These are phyloP conservation scores for Ogataea degrootiae DNA, from an alignment of 805 yeast genomes.

Conservation along the genomic window DNA sequence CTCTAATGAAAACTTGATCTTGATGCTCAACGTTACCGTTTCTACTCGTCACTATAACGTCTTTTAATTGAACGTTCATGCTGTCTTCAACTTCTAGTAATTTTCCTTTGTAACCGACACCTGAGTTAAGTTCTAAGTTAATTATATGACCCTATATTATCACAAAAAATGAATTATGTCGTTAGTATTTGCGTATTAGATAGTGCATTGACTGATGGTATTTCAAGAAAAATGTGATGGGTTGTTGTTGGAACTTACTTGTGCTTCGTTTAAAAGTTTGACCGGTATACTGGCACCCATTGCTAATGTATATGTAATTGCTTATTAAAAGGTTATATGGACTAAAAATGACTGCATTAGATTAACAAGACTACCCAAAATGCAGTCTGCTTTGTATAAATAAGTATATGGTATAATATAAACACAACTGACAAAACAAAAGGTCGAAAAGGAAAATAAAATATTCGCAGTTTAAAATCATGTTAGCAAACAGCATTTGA, in stretches of 20 bases:
- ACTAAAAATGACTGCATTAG: neutral
- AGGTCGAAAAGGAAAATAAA: neutral
- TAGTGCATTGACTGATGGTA: neutral
- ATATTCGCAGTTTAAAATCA: neutral
- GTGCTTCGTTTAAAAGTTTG: constrained; percentile 80
- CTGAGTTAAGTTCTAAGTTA: constrained; percentile 76
- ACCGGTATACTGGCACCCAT: constrained; percentile 79
- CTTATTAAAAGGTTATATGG: neutral
- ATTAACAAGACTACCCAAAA: neutral
- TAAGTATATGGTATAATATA: neutral
- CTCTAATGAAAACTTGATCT: constrained; percentile 86
- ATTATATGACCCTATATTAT: constrained; percentile 68
- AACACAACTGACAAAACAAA: neutral
- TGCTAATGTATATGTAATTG: neutral
- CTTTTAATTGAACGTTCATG: constrained; percentile 85
- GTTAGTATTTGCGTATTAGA: neutral
- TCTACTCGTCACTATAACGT: constrained; percentile 71
- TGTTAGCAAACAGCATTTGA: too few species aligned
- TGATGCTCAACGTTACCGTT: constrained; percentile 73
- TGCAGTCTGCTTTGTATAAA: too few species aligned
- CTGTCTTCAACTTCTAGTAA: constrained; percentile 83
- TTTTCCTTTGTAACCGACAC: constrained; percentile 85
- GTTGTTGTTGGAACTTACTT: constrained; percentile 29
- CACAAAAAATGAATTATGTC: neutral
- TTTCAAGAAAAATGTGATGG: neutral